These are phyloP conservation scores for Leersia perrieri DNA, from an alignment of 176 grass and related monocot genomes.

Conservation along the genomic window DNA sequence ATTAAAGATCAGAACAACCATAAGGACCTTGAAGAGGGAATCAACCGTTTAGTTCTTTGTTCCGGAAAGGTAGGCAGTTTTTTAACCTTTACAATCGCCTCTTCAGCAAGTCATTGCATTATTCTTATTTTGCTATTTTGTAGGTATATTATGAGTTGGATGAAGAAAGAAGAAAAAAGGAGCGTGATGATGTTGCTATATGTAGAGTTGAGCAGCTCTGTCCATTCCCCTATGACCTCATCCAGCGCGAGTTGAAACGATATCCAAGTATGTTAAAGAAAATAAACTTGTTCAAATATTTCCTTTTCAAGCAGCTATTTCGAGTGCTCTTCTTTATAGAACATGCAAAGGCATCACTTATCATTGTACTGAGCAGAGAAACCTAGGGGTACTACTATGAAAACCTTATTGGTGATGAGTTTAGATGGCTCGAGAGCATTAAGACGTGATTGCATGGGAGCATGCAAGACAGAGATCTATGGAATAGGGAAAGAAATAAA, in stretches of 20 bases:
- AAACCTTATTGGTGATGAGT: neutral
- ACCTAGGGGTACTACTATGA: neutral
- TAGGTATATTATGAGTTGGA: conserved; percentile 97
- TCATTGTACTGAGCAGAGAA: neutral
- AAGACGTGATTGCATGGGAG: neutral
- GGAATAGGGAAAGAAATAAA: neutral
- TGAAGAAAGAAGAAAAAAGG: conserved; percentile 69
- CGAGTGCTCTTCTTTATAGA: neutral
- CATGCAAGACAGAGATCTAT: neutral
- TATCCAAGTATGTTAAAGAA: conserved; percentile 76
- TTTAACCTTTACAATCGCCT: neutral
- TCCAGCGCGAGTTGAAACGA: conserved; percentile 93
- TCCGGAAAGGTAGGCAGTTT: conserved; percentile 71
- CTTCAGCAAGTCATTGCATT: neutral
- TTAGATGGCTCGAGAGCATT: neutral
- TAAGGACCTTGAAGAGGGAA: conserved; percentile 77
- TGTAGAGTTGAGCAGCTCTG: conserved; percentile 98
- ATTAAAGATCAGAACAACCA: conserved; percentile 90
- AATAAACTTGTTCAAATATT: neutral
- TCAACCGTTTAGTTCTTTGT: conserved; percentile 82
- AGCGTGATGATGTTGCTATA: conserved; percentile 78
- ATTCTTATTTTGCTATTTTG: conserved; percentile 1
- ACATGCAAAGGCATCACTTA: neutral
- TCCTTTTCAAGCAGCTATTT: neutral
- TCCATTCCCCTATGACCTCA: conserved; percentile 83